Evolutionary conservation across 2,329 filamentous ascomycete genomes (phyloP).

Genomic region (Cladorrhinum sp.): DNA sequence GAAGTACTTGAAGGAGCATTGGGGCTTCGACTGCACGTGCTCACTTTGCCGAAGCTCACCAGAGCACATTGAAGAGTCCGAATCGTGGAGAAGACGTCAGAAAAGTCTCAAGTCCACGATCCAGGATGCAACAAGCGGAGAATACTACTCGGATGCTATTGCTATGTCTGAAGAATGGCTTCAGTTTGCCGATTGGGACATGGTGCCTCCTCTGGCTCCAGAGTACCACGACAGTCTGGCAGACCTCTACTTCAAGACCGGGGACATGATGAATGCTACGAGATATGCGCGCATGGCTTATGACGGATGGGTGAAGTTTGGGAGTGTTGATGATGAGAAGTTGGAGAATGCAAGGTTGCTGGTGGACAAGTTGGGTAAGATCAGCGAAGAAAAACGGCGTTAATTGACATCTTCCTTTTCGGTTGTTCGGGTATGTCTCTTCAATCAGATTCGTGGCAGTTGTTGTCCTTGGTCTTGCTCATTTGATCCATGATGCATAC

Average conservation of each 20-base stretch:
- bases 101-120: slow-evolving; percentile 23
- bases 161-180: slow-evolving; percentile 25
- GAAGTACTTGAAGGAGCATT: slow-evolving; percentile 22
- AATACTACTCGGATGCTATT: slow-evolving; percentile 26
- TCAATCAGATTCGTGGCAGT: no score
- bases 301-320: slow-evolving; percentile 26
- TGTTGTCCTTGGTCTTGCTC: no score
- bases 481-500: no score
- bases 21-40: slow-evolving; percentile 28
- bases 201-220: slow-evolving; percentile 16
- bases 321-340: slow-evolving; percentile 24
- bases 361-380: slow-evolving; percentile 6
- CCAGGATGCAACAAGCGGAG: slow-evolving; percentile 17
- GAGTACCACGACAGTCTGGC: slow-evolving; percentile 26
- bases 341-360: slow-evolving; percentile 22
- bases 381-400: slow-evolving; percentile 2
- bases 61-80: slow-evolving; percentile 27
- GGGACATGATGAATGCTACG: slow-evolving; percentile 24
- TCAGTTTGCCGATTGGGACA: slow-evolving; percentile 23
- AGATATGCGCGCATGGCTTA: slow-evolving; percentile 27
- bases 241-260: slow-evolving; percentile 20
- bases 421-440: no score
- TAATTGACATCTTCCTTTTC: neutral
- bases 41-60: slow-evolving; percentile 24
- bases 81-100: slow-evolving; percentile 18